Conservation (phyloP, 805 yeast species). For the Starmerella etchellsii region DNA sequence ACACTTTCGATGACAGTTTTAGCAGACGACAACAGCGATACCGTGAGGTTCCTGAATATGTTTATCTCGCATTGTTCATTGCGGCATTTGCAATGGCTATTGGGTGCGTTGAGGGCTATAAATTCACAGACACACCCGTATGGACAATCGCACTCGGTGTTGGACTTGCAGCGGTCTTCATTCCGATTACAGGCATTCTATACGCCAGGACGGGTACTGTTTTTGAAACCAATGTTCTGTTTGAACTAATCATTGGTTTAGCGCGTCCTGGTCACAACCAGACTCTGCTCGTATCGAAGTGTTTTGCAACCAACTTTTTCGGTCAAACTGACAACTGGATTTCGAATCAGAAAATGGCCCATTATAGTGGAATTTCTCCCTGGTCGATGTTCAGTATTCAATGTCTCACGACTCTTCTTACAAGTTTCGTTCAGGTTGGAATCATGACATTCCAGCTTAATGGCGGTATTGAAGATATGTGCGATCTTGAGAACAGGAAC, state of each 20-base stretch:
- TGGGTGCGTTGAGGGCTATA: constrained; percentile 30
- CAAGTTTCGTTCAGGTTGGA: constrained; percentile 24
- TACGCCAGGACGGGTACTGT: constrained; percentile 37
- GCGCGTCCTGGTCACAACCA: constrained; percentile 43
- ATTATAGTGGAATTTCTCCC: constrained; percentile 48
- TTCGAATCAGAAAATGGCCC: constrained; percentile 42
- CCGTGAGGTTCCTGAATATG: constrained; percentile 51
- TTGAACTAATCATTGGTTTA: constrained; percentile 41
- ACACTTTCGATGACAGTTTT: constrained; percentile 38
- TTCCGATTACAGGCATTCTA: constrained; percentile 39
- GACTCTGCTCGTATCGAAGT: constrained; percentile 40
- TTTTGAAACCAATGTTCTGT: constrained; percentile 38
- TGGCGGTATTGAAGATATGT: constrained; percentile 25
- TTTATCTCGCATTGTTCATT: constrained; percentile 35
- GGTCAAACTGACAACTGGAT: constrained; percentile 50
- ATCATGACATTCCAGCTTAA: constrained; percentile 27
- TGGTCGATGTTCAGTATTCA: constrained; percentile 42
- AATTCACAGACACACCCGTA: constrained; percentile 38
- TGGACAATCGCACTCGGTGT: constrained; percentile 46
- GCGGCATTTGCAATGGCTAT: constrained; percentile 36
- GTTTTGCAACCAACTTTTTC: constrained; percentile 46
- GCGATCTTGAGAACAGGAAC: constrained; percentile 22
- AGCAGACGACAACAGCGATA: constrained; percentile 44
- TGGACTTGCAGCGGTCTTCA: constrained; percentile 38
- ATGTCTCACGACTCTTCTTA: constrained; percentile 24